Percentiles rank a stretch among this genome's conserved stretches.
Evolutionary conservation across 192 early-diverging fungal species (phyloP).

Genomic region (Coemansia interrupta): DNA sequence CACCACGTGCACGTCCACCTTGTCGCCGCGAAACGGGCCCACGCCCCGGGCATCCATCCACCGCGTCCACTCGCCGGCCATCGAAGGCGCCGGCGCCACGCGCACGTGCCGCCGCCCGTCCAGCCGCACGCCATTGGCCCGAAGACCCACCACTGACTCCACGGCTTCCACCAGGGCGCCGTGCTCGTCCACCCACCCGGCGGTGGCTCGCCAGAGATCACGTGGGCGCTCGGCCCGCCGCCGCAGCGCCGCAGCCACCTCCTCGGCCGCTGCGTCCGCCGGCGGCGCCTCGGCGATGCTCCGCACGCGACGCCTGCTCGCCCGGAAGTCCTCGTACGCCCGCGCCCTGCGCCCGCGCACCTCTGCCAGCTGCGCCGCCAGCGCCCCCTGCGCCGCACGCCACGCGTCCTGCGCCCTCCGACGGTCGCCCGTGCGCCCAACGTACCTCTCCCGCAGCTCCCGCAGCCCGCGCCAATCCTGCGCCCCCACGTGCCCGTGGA

Average conservation of each 20-base stretch:
- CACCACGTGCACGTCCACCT: constrained; percentile 30
- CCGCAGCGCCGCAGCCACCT: constrained; percentile 15
- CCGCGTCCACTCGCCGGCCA: constrained; percentile 33
- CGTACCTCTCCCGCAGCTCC: constrained; percentile 16
- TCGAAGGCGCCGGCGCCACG: constrained; percentile 35
- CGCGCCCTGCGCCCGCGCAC: background rate
- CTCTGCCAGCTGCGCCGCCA: constrained; percentile 2
- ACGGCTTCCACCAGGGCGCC: constrained; percentile 1
- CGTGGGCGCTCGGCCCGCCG: constrained; percentile 13
- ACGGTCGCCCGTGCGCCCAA: constrained; percentile 35
- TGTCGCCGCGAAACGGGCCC: constrained; percentile 28
- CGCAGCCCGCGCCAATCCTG: background rate
- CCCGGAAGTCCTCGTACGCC: constrained; percentile 18
- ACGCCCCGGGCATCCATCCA: constrained; percentile 26
- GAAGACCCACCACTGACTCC: constrained; percentile 24
- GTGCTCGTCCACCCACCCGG: constrained; percentile 33
- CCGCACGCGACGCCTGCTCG: constrained; percentile 16
- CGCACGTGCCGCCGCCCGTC: constrained; percentile 25
- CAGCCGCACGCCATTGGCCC: constrained; percentile 29
- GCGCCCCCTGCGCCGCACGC: constrained; percentile 8
- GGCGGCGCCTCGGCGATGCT: constrained; percentile 13
- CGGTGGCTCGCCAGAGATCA: constrained; percentile 31
- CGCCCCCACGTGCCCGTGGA: background rate
- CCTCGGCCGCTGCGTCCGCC: constrained; percentile 13
- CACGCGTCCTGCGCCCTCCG: constrained; percentile 25